These are phyloP conservation scores for Colletotrichum truncatum DNA, from an alignment of 2,329 filamentous ascomycete species.

Conservation along the genomic window DNA sequence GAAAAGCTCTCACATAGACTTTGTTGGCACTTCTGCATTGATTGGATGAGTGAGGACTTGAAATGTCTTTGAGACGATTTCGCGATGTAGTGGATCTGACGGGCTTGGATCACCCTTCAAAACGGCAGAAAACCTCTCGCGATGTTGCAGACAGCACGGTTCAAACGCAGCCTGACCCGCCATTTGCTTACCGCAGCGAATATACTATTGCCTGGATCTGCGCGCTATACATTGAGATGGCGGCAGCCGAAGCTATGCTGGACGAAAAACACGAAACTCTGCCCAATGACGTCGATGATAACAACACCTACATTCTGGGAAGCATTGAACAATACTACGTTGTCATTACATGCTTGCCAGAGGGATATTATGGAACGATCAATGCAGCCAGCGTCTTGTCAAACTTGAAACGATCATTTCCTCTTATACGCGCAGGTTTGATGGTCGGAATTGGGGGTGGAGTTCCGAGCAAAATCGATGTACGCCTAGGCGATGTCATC, in stretches of 20 bases:
- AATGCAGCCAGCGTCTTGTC: slow-evolving; percentile 11
- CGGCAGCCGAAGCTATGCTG: slow-evolving; percentile 31
- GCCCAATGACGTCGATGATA: background rate
- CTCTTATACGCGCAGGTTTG: slow-evolving; percentile 1
- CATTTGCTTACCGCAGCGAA: too few relatives aligned
- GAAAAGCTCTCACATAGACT: too few relatives aligned
- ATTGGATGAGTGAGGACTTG: too few relatives aligned
- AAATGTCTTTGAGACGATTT: too few relatives aligned
- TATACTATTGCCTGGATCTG: slow-evolving; percentile 35
- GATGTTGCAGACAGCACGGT: too few relatives aligned
- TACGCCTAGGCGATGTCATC: slow-evolving; percentile 33
- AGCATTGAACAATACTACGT: background rate
- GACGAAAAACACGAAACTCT: slow-evolving; percentile 24
- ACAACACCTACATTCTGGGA: slow-evolving; percentile 2
- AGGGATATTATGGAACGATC: background rate
- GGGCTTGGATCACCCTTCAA: too few relatives aligned
- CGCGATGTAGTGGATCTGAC: too few relatives aligned
- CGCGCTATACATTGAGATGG: slow-evolving; percentile 29
- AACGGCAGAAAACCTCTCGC: too few relatives aligned
- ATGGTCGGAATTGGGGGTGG: slow-evolving; percentile 42
- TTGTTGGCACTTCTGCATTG: too few relatives aligned
- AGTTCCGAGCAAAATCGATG: slow-evolving; percentile 28
- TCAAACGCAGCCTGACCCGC: too few relatives aligned
- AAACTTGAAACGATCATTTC: slow-evolving; percentile 30
- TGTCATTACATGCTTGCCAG: slow-evolving; percentile 7